phyloP scores from a whole-genome alignment of 164 flowering plant genomes.

The Saururus chinensis region DNA sequence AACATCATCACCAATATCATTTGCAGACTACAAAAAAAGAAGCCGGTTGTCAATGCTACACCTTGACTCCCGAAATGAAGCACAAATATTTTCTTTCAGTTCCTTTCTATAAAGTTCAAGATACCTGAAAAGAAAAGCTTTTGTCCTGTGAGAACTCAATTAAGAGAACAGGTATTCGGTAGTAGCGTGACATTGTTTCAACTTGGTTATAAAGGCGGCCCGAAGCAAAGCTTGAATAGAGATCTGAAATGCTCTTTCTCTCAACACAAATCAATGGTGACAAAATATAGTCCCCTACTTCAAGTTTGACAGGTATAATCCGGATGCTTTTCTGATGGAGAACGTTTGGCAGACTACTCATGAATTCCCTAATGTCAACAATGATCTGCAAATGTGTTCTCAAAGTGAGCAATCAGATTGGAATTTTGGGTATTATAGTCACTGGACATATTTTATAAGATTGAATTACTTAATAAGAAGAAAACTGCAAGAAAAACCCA shows the following conservation, averaged over 20 bases:
- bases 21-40: constrained; percentile 59
- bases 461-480: background rate
- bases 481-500: constrained; percentile 8
- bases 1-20: constrained; percentile 96
- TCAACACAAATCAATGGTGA: constrained; percentile 95
- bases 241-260: constrained; percentile 94
- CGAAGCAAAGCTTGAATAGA: constrained; percentile 80
- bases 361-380: constrained; percentile 97
- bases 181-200: constrained; percentile 86
- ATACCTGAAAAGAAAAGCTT: constrained; percentile 97
- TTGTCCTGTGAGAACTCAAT: constrained; percentile 98
- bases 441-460: too few species aligned
- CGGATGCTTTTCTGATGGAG: constrained; percentile 95
- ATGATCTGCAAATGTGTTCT: constrained; percentile 45
- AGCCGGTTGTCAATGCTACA: background rate
- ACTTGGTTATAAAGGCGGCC: constrained; percentile 94
- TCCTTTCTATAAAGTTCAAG: background rate
- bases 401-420: background rate
- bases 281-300: constrained; percentile 95
- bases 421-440: too few species aligned
- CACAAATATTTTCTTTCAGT: background rate
- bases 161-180: constrained; percentile 82
- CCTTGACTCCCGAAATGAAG: background rate
- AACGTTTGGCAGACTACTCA: constrained; percentile 99
- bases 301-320: constrained; percentile 82